Conservation (phyloP, 1,284 basidiomycete species). For the Heterobasidion annosum region DNA sequence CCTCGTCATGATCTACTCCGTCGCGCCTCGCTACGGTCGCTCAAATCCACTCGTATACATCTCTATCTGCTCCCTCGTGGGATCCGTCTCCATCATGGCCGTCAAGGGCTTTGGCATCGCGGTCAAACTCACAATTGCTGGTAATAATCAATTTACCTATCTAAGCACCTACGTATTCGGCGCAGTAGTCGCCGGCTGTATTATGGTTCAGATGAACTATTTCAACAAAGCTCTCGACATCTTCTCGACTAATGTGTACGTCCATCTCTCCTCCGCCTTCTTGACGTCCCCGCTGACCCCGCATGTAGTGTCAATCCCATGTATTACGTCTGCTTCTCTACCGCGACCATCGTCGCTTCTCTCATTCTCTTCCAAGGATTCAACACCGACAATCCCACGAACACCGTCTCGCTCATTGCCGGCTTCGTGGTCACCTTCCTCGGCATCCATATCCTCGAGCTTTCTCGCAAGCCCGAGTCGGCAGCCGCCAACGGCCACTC, state of each 20-base stretch:
- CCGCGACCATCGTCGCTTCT: conserved; percentile 89
- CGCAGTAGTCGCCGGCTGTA: conserved; percentile 78
- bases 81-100: conserved; percentile 87
- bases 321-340: conserved; percentile 99
- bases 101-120: conserved; percentile 97
- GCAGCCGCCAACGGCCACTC: conserved; percentile 38
- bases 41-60: conserved; percentile 89
- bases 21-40: conserved; percentile 85
- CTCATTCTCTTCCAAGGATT: conserved; percentile 96
- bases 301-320: conserved; percentile 84
- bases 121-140: conserved; percentile 88
- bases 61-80: conserved; percentile 88
- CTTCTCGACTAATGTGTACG: conserved; percentile 96
- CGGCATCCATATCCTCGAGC: conserved; percentile 86
- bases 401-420: conserved; percentile 78
- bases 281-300: conserved; percentile 8
- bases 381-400: conserved; percentile 80
- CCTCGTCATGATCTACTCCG: conserved; percentile 80
- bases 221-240: conserved; percentile 98
- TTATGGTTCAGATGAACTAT: conserved; percentile 96
- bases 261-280: background rate
- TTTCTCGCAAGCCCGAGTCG: conserved; percentile 61
- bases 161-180: conserved; percentile 94
- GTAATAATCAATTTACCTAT: conserved; percentile 94
- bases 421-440: conserved; percentile 90